phyloP scores from a whole-genome alignment of 257 asterid genomes.

The Rehmannia glutinosa region DNA sequence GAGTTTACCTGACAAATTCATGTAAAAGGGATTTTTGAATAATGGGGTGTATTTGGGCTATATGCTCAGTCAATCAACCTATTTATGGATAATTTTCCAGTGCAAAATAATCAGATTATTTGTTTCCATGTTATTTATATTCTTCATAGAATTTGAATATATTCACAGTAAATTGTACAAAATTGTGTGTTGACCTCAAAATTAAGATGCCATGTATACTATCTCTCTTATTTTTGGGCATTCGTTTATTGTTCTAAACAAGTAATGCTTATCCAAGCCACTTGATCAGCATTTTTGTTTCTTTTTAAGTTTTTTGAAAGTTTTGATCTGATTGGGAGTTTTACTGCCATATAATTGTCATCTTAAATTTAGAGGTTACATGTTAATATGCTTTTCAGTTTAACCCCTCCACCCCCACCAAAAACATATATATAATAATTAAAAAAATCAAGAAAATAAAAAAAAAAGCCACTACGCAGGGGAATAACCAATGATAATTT shows the following conservation, averaged over 20 bases:
- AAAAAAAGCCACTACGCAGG: neutral
- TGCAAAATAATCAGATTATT: neutral
- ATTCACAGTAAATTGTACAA: neutral
- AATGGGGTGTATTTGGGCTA: neutral
- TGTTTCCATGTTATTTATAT: neutral
- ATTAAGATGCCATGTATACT: too few species aligned
- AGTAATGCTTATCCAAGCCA: too few species aligned
- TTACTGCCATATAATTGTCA: too few species aligned
- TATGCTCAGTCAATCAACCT: neutral
- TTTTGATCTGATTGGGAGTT: too few species aligned
- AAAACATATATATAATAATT: too few species aligned
- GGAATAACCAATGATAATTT: neutral
- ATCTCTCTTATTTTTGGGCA: too few species aligned
- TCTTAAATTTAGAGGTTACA: too few species aligned
- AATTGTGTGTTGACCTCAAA: neutral
- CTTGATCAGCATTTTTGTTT: too few species aligned
- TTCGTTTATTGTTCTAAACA: too few species aligned
- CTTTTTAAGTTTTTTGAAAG: too few species aligned
- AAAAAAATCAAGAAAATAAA: too few species aligned
- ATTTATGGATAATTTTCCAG: neutral
- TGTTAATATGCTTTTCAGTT: neutral
- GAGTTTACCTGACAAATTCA: neutral
- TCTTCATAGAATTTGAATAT: neutral
- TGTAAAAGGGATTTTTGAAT: neutral
- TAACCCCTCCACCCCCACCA: neutral